A percentile compares a stretch with the other conserved stretches of the same genome.
These are phyloP conservation scores for Asterella californica DNA, from an alignment of 225 moss, liverwort and hornwort genomes.

Conservation along the genomic window DNA sequence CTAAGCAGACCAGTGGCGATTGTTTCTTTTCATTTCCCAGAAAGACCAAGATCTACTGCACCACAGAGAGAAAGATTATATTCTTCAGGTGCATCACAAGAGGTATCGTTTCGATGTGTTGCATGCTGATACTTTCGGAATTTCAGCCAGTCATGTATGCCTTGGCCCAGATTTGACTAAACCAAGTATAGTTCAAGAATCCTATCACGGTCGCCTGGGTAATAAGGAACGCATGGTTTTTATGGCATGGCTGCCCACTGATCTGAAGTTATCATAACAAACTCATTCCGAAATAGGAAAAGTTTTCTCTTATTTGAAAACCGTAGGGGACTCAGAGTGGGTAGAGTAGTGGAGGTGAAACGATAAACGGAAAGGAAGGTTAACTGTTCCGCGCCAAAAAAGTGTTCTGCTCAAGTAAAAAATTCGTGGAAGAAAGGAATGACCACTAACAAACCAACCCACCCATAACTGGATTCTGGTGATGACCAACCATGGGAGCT, in stretches of 20 bases:
- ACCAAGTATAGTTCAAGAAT: not conserved
- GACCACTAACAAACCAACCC: not conserved
- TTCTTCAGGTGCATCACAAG: not conserved
- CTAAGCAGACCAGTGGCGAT: not conserved
- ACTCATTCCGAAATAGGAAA: not conserved
- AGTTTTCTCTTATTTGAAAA: too few species aligned
- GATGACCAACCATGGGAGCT: not conserved
- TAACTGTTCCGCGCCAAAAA: not conserved
- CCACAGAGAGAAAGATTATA: not conserved
- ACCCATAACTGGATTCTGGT: not conserved
- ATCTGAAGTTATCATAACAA: not conserved
- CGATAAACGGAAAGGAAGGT: too few species aligned
- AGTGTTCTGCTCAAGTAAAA: not conserved
- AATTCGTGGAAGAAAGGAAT: not conserved
- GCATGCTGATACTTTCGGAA: not conserved
- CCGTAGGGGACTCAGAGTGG: not conserved
- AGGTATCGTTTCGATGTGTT: not conserved
- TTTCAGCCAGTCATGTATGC: not conserved
- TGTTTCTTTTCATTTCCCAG: not conserved
- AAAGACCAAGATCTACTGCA: conserved; percentile 5
- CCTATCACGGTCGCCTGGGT: not conserved
- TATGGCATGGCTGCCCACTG: not conserved
- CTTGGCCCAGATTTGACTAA: not conserved
- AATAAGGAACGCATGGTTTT: not conserved
- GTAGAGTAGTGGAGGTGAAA: not conserved